These are phyloP conservation scores for Epichloe glyceriae DNA, from an alignment of 2,329 filamentous ascomycete species.

Conservation along the genomic window DNA sequence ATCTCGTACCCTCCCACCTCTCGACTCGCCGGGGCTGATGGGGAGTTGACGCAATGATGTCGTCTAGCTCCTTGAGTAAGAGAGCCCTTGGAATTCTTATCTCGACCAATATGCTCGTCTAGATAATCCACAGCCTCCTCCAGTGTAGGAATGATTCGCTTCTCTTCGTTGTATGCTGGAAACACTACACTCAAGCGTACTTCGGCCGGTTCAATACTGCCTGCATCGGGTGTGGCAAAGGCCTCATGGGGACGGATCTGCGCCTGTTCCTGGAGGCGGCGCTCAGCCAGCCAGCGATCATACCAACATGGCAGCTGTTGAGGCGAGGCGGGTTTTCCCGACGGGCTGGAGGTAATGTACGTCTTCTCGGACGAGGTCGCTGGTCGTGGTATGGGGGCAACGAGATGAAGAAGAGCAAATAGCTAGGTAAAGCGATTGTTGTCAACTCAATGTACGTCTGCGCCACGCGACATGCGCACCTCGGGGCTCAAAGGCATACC, in stretches of 20 bases:
- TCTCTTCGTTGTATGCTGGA: conserved; percentile 89
- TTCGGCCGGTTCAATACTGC: conserved; percentile 58
- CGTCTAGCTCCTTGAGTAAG: conserved; percentile 17
- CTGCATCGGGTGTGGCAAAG: conserved; percentile 31
- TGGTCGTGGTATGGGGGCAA: conserved; percentile 69
- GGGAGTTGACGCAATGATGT: conserved; percentile 17
- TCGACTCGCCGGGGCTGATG: background rate
- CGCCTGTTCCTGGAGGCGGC: conserved; percentile 33
- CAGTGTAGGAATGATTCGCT: conserved; percentile 69
- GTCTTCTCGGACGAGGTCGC: conserved; percentile 69
- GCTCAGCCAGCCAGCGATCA: conserved; percentile 56
- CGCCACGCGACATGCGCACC: too few relatives aligned
- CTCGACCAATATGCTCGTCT: conserved; percentile 58
- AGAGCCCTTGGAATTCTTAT: conserved; percentile 12
- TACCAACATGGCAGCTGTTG: conserved; percentile 73
- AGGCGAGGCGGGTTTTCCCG: conserved; percentile 25
- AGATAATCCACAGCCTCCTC: conserved; percentile 85
- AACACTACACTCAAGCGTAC: conserved; percentile 87
- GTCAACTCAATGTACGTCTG: conserved; percentile 4
- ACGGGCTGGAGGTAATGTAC: conserved; percentile 62
- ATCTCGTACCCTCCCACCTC: conserved; percentile 69
- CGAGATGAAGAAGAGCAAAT: conserved; percentile 55
- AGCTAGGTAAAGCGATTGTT: conserved; percentile 20
- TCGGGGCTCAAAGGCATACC: conserved; percentile 16
- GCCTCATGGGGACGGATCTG: conserved; percentile 23